phyloP scores from a whole-genome alignment of 2,329 filamentous ascomycete species.

The Ophiostoma angusticollis region DNA sequence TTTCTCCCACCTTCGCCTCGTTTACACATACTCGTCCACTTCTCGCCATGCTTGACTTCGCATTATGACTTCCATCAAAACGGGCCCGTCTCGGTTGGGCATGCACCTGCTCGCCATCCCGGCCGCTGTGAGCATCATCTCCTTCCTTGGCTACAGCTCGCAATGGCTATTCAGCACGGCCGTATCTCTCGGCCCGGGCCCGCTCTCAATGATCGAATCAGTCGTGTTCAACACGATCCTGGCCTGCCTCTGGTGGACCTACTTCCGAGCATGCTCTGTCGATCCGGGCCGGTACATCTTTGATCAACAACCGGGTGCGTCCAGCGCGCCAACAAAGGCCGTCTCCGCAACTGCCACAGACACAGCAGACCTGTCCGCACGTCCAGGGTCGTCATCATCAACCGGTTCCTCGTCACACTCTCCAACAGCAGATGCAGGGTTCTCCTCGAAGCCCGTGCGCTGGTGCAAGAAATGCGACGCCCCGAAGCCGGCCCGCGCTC shows the following conservation, averaged over 20 bases:
- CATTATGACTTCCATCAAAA: constrained; percentile 15
- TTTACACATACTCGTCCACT: background rate
- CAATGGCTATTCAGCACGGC: constrained; percentile 56
- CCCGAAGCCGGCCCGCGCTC: constrained; percentile 62
- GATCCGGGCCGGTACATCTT: constrained; percentile 45
- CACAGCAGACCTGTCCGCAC: background rate
- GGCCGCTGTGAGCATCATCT: constrained; percentile 50
- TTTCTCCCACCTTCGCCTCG: background rate
- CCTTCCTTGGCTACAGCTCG: constrained; percentile 58
- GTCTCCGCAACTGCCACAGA: background rate
- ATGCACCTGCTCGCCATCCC: constrained; percentile 53
- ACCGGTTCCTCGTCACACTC: constrained; percentile 4
- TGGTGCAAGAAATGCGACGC: constrained; percentile 70
- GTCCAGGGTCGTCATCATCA: constrained; percentile 2
- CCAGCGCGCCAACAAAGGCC: no score
- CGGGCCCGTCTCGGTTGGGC: constrained; percentile 27
- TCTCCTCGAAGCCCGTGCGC: constrained; percentile 19
- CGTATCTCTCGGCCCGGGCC: constrained; percentile 45
- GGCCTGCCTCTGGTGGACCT: constrained; percentile 53
- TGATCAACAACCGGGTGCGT: constrained; percentile 2
- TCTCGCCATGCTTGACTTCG: no score
- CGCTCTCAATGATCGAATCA: constrained; percentile 43
- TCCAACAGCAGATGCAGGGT: background rate
- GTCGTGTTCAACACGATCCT: constrained; percentile 55
- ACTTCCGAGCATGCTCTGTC: constrained; percentile 47